Evolutionary conservation across 176 grass and related monocot genomes (phyloP).

Genomic region (Triticum turgidum): DNA sequence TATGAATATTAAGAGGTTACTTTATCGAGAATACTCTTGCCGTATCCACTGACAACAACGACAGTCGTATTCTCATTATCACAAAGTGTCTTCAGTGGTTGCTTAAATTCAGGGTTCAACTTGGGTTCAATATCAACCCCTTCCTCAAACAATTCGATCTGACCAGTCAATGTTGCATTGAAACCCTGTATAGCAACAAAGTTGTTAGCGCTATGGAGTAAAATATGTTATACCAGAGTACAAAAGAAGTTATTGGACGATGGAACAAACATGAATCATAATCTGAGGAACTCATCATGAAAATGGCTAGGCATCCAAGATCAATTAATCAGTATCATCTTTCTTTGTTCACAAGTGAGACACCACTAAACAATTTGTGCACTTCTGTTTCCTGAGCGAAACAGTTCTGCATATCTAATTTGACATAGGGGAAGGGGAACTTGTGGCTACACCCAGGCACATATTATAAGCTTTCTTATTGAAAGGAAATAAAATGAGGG

Average conservation of each 20-base stretch:
- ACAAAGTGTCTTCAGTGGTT: conserved; percentile 58
- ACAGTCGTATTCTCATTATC: conserved; percentile 75
- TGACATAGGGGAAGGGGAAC: background rate
- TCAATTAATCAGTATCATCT: background rate
- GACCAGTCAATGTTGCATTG: conserved; percentile 80
- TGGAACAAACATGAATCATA: background rate
- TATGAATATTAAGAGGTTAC: conserved; percentile 35
- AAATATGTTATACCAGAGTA: background rate
- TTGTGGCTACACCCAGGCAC: background rate
- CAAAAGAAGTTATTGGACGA: background rate
- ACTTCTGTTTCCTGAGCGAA: background rate
- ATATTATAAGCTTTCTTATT: background rate
- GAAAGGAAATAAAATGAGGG: background rate
- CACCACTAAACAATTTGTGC: background rate
- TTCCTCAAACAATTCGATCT: conserved; percentile 65
- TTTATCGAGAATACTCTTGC: conserved; percentile 79
- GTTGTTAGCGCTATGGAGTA: background rate
- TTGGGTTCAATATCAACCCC: conserved; percentile 70
- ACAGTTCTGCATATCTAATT: background rate
- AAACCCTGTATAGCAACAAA: conserved; percentile 60
- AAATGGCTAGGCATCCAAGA: background rate
- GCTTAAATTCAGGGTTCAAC: conserved; percentile 86
- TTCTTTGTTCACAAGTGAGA: background rate
- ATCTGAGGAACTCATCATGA: background rate
- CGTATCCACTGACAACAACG: conserved; percentile 84